Conservation (phyloP, 495 filamentous ascomycete genomes). For the Penicillium cinerascens region DNA sequence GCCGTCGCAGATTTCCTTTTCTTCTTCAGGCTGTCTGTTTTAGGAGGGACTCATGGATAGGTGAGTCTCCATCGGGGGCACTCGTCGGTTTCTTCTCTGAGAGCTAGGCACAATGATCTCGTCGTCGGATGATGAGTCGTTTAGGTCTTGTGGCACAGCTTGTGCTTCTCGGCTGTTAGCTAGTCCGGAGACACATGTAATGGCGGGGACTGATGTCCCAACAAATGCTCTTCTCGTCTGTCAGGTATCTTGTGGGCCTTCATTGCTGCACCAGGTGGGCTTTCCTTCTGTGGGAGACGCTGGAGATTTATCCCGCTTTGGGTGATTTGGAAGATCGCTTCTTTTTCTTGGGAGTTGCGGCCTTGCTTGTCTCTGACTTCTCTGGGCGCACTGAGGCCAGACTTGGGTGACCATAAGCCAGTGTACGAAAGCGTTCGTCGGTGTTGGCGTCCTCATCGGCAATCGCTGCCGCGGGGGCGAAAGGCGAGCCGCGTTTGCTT, state of each 20-base stretch:
- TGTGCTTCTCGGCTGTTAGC: no score
- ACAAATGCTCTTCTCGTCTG: no score
- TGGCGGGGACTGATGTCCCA: no score
- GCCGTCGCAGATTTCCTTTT: background rate
- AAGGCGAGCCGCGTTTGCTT: conserved; percentile 51
- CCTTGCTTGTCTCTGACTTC: background rate
- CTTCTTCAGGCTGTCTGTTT: background rate
- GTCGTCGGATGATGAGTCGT: conserved; percentile 15
- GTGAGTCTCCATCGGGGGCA: background rate
- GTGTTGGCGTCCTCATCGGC: conserved; percentile 13
- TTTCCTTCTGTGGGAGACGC: no score
- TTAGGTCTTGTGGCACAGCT: conserved; percentile 1
- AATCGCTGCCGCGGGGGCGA: conserved; percentile 28
- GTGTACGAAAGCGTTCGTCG: conserved; percentile 32
- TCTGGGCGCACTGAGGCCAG: conserved; percentile 22
- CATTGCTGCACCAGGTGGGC: no score
- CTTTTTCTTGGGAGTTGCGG: background rate
- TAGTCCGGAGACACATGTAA: no score
- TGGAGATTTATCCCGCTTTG: background rate
- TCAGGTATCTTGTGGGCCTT: no score
- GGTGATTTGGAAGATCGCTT: conserved; percentile 3
- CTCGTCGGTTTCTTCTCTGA: conserved; percentile 9
- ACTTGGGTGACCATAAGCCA: conserved; percentile 39
- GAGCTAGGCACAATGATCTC: conserved; percentile 17
- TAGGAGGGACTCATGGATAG: background rate